These are phyloP conservation scores for Zygoascus sp. DNA, from an alignment of 1,139 yeast species.

Conservation along the genomic window DNA sequence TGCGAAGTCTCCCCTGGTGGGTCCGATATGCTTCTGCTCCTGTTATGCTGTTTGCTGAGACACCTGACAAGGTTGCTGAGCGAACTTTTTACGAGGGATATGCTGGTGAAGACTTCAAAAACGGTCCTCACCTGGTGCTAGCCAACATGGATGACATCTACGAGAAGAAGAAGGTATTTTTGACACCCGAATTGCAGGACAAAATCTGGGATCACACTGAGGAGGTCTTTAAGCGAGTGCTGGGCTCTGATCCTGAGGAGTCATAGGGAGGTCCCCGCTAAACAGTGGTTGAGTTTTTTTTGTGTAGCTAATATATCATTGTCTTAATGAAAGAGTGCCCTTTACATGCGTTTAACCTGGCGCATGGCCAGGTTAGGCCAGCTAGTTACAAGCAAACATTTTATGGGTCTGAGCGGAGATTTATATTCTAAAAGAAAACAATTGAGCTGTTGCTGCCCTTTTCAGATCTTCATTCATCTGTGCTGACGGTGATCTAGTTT, in stretches of 20 bases:
- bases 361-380: no score
- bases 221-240: constrained; percentile 18
- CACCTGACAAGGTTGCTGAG: constrained; percentile 25
- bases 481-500: no score
- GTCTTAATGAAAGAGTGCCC: no score
- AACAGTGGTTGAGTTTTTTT: no score
- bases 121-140: constrained; percentile 24
- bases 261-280: neutral
- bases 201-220: constrained; percentile 29
- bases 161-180: constrained; percentile 18
- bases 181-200: constrained; percentile 25
- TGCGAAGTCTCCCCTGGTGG: constrained; percentile 26
- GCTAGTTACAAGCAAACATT: no score
- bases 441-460: no score
- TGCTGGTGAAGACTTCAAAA: constrained; percentile 21
- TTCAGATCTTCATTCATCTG: no score
- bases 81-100: constrained; percentile 24
- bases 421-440: no score
- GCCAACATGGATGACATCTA: constrained; percentile 17
- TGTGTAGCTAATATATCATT: no score
- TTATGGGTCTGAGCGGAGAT: no score
- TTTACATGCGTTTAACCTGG: no score
- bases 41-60: constrained; percentile 11
- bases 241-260: neutral
- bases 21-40: constrained; percentile 17